Evolutionary conservation across 192 early-diverging fungal species (phyloP), one percentile per base, ranked within the genome.

Genomic region (Dissophora ornata): DNA sequence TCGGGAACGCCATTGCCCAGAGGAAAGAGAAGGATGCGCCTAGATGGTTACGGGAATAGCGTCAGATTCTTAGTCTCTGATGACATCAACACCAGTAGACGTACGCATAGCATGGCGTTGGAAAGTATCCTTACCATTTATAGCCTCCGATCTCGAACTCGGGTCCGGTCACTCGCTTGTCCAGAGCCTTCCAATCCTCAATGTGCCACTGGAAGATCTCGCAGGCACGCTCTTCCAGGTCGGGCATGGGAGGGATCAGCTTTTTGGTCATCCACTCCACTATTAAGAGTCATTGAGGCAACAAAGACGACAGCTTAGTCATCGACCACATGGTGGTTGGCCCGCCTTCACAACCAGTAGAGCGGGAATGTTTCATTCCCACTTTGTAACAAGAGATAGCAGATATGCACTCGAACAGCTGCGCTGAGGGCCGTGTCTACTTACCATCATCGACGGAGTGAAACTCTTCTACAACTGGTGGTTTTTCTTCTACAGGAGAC

Each of bases 21-120:
- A 29, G 96, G 95, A 75, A 98, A 99, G 25, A 97, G 69, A 1
- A 98, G 82, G 11, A 99, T 83, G 59, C 90, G 83, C 97, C 97
- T 95, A 69, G 22, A 11, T n/a, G n/a, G n/a, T n/a, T n/a, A n/a
- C n/a, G n/a, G n/a, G n/a, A n/a, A n/a, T n/a, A n/a, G n/a, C n/a
- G n/a, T n/a, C n/a, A n/a, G n/a, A n/a, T n/a, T n/a, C n/a, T n/a
- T n/a, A n/a, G n/a, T n/a, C n/a, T n/a, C n/a, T 38, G 36, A 13
- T 38, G 36, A 38, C 36, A 13, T 13, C 36, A 38, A 38, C 36
- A 38, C 6, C 36, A 38, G 36, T 13, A 13, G 7, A 13, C 36
- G 13, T 9, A 38, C 36, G 36, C 6, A n/a, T n/a, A 45, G 12
- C 44, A 45, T n/a, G 15, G 44, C 6, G 44, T n/a, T 4, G 9